Conservation (phyloP, 768 basidiomycete genomes). For the Panellus pusillus region DNA sequence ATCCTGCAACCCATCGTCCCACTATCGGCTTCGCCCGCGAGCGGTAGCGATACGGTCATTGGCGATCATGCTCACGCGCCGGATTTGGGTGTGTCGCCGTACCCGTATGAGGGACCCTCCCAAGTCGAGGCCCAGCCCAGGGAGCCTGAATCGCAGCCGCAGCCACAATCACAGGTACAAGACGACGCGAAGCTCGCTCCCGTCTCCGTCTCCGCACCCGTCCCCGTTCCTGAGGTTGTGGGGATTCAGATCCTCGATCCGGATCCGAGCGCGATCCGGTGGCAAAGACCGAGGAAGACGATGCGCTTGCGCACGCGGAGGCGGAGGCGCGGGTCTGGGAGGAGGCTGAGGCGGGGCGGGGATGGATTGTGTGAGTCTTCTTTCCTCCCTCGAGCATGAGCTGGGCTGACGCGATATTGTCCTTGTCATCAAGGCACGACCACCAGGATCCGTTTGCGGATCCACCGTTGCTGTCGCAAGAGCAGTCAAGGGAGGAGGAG, state of each 20-base stretch:
- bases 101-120: conserved; percentile 8
- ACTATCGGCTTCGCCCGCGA: conserved; percentile 2
- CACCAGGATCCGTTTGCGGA: conserved; percentile 30
- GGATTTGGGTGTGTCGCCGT: neutral
- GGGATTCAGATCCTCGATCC: too few relatives aligned
- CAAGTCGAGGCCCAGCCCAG: neutral
- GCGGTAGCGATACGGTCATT: conserved; percentile 7
- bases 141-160: too few relatives aligned
- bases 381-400: neutral
- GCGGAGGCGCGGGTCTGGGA: too few relatives aligned
- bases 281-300: too few relatives aligned
- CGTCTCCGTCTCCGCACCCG: too few relatives aligned
- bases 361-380: neutral
- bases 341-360: too few relatives aligned
- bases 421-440: neutral
- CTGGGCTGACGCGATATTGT: neutral
- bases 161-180: too few relatives aligned
- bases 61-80: neutral
- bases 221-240: too few relatives aligned
- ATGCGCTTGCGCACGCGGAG: too few relatives aligned
- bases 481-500: neutral
- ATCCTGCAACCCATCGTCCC: neutral
- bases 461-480: conserved; percentile 2
- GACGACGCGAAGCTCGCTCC: too few relatives aligned
- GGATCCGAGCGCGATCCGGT: too few relatives aligned